phyloP scores from a whole-genome alignment of 2,329 filamentous ascomycete species.

The Penicillium nordicum region DNA sequence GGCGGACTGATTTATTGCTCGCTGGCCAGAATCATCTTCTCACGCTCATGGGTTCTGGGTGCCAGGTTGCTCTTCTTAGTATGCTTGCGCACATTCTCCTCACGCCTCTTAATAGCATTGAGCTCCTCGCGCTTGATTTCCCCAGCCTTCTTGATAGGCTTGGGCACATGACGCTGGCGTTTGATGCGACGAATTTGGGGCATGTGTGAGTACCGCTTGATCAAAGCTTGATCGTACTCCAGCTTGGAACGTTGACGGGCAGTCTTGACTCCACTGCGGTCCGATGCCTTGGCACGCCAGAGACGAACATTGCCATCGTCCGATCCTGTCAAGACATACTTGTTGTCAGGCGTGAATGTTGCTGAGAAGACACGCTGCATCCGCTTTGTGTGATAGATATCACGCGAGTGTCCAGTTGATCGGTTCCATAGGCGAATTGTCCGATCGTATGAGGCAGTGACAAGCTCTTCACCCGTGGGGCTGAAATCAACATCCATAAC shows the following conservation, averaged over 20 bases:
- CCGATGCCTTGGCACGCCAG: slow-evolving; percentile 84
- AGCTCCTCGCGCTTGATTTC: slow-evolving; percentile 93
- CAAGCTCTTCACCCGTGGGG: slow-evolving; percentile 89
- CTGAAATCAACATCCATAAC: slow-evolving; percentile 97
- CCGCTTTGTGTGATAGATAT: slow-evolving; percentile 95
- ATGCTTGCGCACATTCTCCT: slow-evolving; percentile 93
- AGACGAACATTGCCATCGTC: slow-evolving; percentile 90
- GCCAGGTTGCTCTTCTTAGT: slow-evolving; percentile 75
- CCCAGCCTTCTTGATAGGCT: slow-evolving; percentile 89
- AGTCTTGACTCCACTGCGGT: slow-evolving; percentile 79
- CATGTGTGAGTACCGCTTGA: slow-evolving; percentile 87
- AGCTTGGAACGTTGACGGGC: slow-evolving; percentile 80
- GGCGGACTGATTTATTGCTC: slow-evolving; percentile 50
- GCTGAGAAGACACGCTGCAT: slow-evolving; percentile 93
- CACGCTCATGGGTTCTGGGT: slow-evolving; percentile 69
- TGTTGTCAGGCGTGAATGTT: slow-evolving; percentile 81
- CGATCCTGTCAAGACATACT: slow-evolving; percentile 84
- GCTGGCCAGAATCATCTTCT: slow-evolving; percentile 81
- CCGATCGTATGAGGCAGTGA: slow-evolving; percentile 83
- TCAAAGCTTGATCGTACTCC: slow-evolving; percentile 85
- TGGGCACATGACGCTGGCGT: slow-evolving; percentile 85
- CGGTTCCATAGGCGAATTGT: slow-evolving; percentile 83
- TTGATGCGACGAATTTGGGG: slow-evolving; percentile 89
- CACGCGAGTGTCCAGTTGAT: slow-evolving; percentile 76
- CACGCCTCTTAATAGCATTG: slow-evolving; percentile 78